Base-by-base conservation (phyloP, 148 eudicot species). In the Rhododendron ferrugineum region DNA sequence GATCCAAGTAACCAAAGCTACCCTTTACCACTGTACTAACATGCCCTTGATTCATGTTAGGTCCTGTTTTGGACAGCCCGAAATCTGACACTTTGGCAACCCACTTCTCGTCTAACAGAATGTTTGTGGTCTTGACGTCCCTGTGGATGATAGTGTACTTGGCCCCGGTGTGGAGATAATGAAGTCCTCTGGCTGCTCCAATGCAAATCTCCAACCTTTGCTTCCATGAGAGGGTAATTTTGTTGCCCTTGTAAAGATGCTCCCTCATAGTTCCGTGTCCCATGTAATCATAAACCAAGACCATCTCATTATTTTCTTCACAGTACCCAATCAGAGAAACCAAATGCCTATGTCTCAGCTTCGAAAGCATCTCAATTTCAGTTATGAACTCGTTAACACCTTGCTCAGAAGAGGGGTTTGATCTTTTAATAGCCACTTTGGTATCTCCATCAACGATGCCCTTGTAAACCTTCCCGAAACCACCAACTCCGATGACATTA, bases 151-250 rank as follows among this genome's bases (percentile, higher is more conserved):
- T 88, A 7, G 92, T 90, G 87, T 90, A 88, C 64, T 82, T 86
- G 9, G 90, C 90, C 1, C 91, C 93, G 0, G 93, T 89, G 70
- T 91, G 93, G 49, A 89, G 90, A 40, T 89, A 91, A 70, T 91
- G 92, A 44, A 91, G 89, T n/a, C 93, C 93, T 20, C 90, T 84
- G 0, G 93, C 92, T 13, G 93, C 90, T 13, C 92, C 92, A 42
- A 91, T 91, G 76, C 92, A 90, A 22, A 91, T 91, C 73, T 91
- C 92, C 60, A 91, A 84, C 89, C 93, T 90, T 75, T 90, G 93
- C 68, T 90, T 89, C 93, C 93, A 91, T 0, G 93, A 64, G 7
- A 91, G 86, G n/a, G 77, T 89, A 10, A 56, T 68, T 62, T 87
- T 90, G 76, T 90, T 90, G 32, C 87, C 88, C 83, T 89, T 89